phyloP scores from a whole-genome alignment of 2,329 filamentous ascomycete species.

The Pseudogymnoascus sp. region DNA sequence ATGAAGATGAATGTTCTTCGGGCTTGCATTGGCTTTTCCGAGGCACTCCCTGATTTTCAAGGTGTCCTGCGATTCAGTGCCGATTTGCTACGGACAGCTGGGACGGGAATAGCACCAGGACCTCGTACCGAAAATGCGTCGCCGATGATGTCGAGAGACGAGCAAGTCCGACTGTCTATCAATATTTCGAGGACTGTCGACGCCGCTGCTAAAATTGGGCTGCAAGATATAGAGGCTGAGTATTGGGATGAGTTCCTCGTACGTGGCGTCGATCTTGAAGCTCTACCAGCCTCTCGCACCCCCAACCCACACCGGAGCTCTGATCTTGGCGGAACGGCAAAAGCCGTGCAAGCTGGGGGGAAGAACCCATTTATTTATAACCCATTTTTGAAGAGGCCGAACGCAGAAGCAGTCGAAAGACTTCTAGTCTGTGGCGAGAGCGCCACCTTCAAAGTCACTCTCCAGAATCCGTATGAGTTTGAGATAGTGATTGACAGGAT shows the following conservation, averaged over 20 bases:
- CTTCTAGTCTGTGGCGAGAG: conserved; percentile 72
- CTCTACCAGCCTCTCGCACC: conserved; percentile 48
- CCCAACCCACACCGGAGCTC: conserved; percentile 56
- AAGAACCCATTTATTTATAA: conserved; percentile 91
- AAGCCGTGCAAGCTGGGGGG: conserved; percentile 31
- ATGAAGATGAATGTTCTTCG: conserved; percentile 82
- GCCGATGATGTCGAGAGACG: conserved; percentile 66
- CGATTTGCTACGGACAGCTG: conserved; percentile 72
- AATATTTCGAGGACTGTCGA: conserved; percentile 79
- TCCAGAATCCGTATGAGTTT: conserved; percentile 93
- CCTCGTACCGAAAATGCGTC: conserved; percentile 60
- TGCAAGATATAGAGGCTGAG: conserved; percentile 63
- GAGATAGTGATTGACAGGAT: conserved; percentile 84
- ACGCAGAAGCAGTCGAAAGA: conserved; percentile 51
- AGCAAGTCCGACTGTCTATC: conserved; percentile 74
- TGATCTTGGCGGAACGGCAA: conserved; percentile 39
- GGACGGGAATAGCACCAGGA: conserved; percentile 69
- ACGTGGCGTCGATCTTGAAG: conserved; percentile 63
- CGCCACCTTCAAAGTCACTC: conserved; percentile 68
- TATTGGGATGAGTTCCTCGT: conserved; percentile 98
- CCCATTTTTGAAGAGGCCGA: conserved; percentile 67
- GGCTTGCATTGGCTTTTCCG: conserved; percentile 87
- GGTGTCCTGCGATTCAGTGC: conserved; percentile 85
- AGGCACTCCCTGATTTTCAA: conserved; percentile 84
- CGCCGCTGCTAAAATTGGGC: conserved; percentile 67